Percentiles rank a stretch among this genome's conserved stretches.
Evolutionary conservation across 2,329 filamentous ascomycete species (phyloP).

Genomic region (Knufia fluminis): DNA sequence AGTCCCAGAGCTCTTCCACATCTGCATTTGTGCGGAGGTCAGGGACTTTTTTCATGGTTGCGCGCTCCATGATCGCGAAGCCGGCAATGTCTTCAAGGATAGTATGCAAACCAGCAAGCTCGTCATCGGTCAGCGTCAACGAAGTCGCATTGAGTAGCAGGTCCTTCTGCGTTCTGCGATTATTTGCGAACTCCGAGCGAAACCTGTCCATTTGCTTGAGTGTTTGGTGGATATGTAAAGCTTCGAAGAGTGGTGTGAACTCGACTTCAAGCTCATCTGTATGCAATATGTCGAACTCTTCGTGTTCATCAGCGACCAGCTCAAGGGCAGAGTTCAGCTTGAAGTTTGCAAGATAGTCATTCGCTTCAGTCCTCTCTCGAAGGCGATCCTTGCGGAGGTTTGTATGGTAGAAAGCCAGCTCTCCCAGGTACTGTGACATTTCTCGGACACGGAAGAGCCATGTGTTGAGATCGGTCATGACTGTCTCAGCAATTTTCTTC

Average conservation of each 20-base stretch:
- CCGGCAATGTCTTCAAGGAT: constrained; percentile 88
- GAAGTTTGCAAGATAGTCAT: constrained; percentile 69
- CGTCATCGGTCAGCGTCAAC: constrained; percentile 70
- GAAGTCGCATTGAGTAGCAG: constrained; percentile 63
- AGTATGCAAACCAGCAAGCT: constrained; percentile 77
- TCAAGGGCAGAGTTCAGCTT: constrained; percentile 94
- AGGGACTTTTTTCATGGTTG: constrained; percentile 78
- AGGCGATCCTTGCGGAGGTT: constrained; percentile 75
- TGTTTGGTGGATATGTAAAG: constrained; percentile 90
- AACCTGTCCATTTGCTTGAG: constrained; percentile 89
- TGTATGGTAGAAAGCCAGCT: constrained; percentile 94
- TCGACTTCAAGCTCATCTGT: constrained; percentile 94
- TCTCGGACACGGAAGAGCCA: constrained; percentile 94
- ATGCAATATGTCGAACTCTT: constrained; percentile 90
- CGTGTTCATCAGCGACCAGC: constrained; percentile 84
- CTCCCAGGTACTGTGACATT: constrained; percentile 88
- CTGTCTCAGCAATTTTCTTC: constrained; percentile 85
- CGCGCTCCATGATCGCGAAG: constrained; percentile 92
- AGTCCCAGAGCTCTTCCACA: constrained; percentile 98
- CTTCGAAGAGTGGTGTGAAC: constrained; percentile 89
- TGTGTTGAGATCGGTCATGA: constrained; percentile 93
- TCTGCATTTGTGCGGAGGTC: constrained; percentile 75
- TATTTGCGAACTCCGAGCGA: constrained; percentile 81
- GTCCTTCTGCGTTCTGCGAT: constrained; percentile 83
- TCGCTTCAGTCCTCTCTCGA: constrained; percentile 68